phyloP scores from a whole-genome alignment of 352 stramenopile genomes.

The Globisporangium polare region DNA sequence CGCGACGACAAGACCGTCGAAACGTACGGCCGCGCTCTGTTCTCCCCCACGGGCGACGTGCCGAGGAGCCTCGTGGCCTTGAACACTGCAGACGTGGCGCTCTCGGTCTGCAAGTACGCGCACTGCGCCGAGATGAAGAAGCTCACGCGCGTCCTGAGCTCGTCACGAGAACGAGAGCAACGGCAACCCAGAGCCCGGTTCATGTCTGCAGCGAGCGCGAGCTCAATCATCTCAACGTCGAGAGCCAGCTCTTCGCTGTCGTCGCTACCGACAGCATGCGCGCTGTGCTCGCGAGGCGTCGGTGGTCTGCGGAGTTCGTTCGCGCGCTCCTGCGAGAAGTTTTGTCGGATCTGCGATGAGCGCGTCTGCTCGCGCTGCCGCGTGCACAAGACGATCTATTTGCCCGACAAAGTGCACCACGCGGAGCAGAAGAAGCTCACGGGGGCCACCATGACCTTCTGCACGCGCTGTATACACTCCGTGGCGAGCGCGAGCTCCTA shows the following conservation, averaged over 20 bases:
- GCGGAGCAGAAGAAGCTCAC: conserved; percentile 19
- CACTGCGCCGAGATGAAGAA: conserved; percentile 48
- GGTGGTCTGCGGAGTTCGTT: neutral
- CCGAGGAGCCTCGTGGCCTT: neutral
- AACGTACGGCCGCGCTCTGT: conserved; percentile 16
- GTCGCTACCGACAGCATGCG: conserved; percentile 6
- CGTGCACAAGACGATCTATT: conserved; percentile 19
- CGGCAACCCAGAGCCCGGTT: too few species aligned
- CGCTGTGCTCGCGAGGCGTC: conserved; percentile 18
- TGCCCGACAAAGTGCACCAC: conserved; percentile 5
- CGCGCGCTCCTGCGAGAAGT: neutral
- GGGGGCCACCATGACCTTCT: conserved; percentile 20
- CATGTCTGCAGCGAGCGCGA: too few species aligned
- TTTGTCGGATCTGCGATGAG: neutral
- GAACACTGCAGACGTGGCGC: neutral
- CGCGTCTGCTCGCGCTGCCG: conserved; percentile 20
- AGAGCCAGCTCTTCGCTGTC: too few species aligned
- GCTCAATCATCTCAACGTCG: too few species aligned
- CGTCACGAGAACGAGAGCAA: too few species aligned
- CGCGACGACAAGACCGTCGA: conserved; percentile 24
- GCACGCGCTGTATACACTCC: conserved; percentile 24
- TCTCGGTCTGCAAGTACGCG: neutral
- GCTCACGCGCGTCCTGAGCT: conserved; percentile 24
- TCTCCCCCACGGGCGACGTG: too few species aligned
- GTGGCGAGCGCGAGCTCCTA: neutral